These are phyloP conservation scores for Oryza glumipatula DNA, from an alignment of 176 grass and related monocot genomes.

Conservation along the genomic window DNA sequence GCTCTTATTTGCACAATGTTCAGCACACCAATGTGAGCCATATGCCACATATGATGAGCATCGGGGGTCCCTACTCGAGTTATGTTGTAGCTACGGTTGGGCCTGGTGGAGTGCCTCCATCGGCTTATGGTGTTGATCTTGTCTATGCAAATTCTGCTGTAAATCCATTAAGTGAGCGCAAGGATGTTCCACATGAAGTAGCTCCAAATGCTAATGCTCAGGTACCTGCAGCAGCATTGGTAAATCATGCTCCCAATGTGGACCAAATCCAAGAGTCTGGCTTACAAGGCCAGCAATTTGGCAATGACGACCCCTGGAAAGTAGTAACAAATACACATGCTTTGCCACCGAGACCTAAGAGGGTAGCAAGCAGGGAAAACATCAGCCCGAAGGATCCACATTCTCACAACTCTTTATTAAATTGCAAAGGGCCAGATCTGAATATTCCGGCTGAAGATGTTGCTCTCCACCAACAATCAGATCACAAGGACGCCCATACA, in stretches of 20 bases:
- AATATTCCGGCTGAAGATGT: constrained; percentile 62
- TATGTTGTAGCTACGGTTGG: constrained; percentile 56
- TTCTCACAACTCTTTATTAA: constrained; percentile 47
- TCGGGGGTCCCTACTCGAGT: constrained; percentile 58
- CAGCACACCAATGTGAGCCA: constrained; percentile 60
- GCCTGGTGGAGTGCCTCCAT: constrained; percentile 41
- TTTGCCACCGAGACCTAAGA: constrained; percentile 82
- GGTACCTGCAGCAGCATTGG: constrained; percentile 44
- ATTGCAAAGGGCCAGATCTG: constrained; percentile 76
- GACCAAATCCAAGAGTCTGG: constrained; percentile 59
- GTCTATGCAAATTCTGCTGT: constrained; percentile 50
- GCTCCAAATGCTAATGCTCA: constrained; percentile 43
- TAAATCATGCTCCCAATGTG: constrained; percentile 40
- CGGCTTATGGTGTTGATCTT: constrained; percentile 61
- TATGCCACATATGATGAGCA: constrained; percentile 62
- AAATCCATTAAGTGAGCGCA: constrained; percentile 53
- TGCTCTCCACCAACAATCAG: constrained; percentile 36
- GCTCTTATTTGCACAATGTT: constrained; percentile 63
- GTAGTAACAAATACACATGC: constrained; percentile 42
- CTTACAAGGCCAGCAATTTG: constrained; percentile 56
- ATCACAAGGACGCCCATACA: constrained; percentile 42
- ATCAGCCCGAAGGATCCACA: constrained; percentile 62
- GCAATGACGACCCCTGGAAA: constrained; percentile 50
- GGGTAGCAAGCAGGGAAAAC: constrained; percentile 74
- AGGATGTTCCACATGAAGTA: constrained; percentile 57